These are phyloP conservation scores for Plasmodium malariae DNA, from an alignment of 169 alveolate species.

Conservation along the genomic window DNA sequence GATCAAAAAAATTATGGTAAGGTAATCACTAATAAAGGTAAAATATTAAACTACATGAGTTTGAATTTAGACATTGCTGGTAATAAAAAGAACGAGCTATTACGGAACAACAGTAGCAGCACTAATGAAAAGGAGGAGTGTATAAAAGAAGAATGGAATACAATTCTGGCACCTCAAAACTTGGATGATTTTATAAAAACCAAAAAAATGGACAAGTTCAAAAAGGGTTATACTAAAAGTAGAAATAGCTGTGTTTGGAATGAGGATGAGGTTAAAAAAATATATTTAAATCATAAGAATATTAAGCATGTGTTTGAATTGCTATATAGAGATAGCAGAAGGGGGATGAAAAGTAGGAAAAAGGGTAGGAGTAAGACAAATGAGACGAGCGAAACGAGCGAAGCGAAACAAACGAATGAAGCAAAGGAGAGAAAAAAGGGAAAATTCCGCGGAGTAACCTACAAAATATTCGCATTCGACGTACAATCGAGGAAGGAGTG, in stretches of 20 bases:
- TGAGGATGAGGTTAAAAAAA: constrained; percentile 7
- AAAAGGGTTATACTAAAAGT: background rate
- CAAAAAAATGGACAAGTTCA: background rate
- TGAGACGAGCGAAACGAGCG: no score
- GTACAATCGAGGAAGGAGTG: background rate
- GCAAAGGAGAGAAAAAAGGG: background rate
- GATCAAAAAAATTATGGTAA: background rate
- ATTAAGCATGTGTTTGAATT: constrained; percentile 15
- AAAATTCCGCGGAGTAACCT: background rate
- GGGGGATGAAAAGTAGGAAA: background rate
- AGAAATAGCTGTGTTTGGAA: constrained; percentile 14
- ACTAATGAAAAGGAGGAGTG: background rate
- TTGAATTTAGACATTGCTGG: background rate
- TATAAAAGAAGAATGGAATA: background rate
- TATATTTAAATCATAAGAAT: constrained; percentile 15
- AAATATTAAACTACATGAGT: background rate
- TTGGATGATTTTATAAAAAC: constrained; percentile 5
- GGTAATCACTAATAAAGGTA: background rate
- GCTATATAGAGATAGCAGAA: background rate
- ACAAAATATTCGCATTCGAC: background rate
- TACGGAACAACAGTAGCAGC: background rate
- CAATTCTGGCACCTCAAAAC: background rate
- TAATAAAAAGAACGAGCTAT: background rate
- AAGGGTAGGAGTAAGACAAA: background rate
- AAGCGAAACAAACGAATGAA: background rate